Conservation (phyloP, 2,329 filamentous ascomycete species). For the Sporothrix inflata region DNA sequence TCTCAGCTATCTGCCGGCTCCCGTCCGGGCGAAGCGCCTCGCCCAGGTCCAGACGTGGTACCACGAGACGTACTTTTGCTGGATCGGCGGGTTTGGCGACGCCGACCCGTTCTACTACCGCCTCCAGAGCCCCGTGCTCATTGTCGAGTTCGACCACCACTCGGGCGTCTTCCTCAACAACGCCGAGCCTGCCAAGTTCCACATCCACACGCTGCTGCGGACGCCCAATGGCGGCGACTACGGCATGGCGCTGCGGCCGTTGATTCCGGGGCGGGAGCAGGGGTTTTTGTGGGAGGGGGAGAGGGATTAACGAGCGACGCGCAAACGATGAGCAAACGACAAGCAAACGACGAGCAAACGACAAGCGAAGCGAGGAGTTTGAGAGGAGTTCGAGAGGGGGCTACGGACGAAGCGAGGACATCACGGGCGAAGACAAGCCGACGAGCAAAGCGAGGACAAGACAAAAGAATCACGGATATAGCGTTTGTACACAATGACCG, state of each 20-base stretch:
- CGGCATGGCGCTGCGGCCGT: constrained; percentile 56
- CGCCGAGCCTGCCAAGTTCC: constrained; percentile 73
- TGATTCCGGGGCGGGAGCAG: constrained; percentile 38
- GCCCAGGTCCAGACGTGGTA: constrained; percentile 59
- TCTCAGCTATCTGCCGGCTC: constrained; percentile 66
- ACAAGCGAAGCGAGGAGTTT: too few species aligned
- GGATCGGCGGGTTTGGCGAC: constrained; percentile 72
- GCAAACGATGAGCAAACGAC: too few species aligned
- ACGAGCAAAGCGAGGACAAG: too few species aligned
- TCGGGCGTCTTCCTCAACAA: constrained; percentile 78
- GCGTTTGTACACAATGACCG: not conserved
- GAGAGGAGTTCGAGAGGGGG: too few species aligned
- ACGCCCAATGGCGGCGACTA: constrained; percentile 79
- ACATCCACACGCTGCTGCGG: constrained; percentile 74
- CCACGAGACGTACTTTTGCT: constrained; percentile 76
- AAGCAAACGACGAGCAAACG: too few species aligned
- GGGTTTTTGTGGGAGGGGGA: constrained; percentile 21
- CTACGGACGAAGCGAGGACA: too few species aligned
- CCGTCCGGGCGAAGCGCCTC: constrained; percentile 58
- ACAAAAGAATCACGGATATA: not conserved
- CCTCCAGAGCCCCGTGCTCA: constrained; percentile 73
- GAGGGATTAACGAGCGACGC: not conserved
- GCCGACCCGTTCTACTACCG: constrained; percentile 77
- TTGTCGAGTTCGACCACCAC: constrained; percentile 78
- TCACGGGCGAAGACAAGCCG: too few species aligned